Conservation (phyloP, 2,329 filamentous ascomycete species). For the Talaromyces sp. region DNA sequence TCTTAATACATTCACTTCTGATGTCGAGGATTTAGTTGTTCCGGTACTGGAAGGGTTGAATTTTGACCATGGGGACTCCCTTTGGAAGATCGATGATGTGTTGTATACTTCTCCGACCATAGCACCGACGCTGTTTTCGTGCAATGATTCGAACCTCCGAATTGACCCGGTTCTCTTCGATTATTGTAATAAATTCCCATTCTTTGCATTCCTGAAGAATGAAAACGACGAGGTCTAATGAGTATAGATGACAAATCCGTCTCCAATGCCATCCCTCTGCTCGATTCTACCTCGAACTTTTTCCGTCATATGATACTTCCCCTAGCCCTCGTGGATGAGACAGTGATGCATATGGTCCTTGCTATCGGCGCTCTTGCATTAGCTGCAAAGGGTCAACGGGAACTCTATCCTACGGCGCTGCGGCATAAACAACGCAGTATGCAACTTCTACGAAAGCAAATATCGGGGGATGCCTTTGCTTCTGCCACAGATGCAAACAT, state of each 20-base stretch:
- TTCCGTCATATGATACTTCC: slow-evolving; percentile 13
- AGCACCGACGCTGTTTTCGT: slow-evolving; percentile 2
- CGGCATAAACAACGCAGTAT: slow-evolving; percentile 13
- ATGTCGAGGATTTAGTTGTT: slow-evolving; percentile 7
- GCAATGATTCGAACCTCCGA: background rate
- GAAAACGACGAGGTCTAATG: background rate
- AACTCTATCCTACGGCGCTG: slow-evolving; percentile 7
- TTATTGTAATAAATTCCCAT: background rate
- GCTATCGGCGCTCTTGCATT: slow-evolving; percentile 11
- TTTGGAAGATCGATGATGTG: slow-evolving; percentile 1
- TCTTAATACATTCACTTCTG: slow-evolving; percentile 9
- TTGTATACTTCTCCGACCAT: slow-evolving; percentile 1
- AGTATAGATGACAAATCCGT: slow-evolving; percentile 9
- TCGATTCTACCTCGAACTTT: slow-evolving; percentile 10
- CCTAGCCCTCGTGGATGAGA: slow-evolving; percentile 5
- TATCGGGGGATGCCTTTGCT: slow-evolving; percentile 2
- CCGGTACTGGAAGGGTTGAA: slow-evolving; percentile 6
- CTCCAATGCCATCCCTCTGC: slow-evolving; percentile 11
- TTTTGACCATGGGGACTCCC: background rate
- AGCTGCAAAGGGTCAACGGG: slow-evolving; percentile 1
- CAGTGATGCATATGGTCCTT: slow-evolving; percentile 12
- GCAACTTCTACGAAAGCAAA: slow-evolving; percentile 11
- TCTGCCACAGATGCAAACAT: slow-evolving; percentile 11
- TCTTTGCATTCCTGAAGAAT: background rate
- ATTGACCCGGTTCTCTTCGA: slow-evolving; percentile 8